Conservation (phyloP, 805 yeast genomes). For the Maudiozyma turicensis region DNA sequence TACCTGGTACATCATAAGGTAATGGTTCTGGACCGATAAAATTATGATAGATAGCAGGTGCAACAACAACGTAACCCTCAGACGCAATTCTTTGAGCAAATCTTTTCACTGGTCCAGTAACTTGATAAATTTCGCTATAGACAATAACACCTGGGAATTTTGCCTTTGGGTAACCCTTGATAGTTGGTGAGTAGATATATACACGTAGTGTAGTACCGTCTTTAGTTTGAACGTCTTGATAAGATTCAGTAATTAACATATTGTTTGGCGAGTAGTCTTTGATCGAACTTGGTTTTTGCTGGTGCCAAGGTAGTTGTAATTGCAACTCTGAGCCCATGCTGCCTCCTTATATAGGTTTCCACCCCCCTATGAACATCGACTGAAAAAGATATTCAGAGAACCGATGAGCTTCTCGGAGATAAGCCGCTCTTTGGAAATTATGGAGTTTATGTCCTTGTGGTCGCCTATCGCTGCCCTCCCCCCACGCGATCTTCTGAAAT, state of each 20-base stretch:
- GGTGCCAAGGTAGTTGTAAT: background rate
- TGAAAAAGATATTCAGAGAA: too few species aligned
- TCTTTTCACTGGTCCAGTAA: constrained; percentile 70
- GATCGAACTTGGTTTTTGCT: background rate
- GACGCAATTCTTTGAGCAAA: constrained; percentile 73
- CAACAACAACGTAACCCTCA: constrained; percentile 70
- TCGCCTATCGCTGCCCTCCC: too few species aligned
- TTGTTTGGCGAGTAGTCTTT: background rate
- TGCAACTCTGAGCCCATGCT: too few species aligned
- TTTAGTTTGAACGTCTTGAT: constrained; percentile 55
- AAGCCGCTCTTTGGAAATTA: too few species aligned
- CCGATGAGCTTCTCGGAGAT: too few species aligned
- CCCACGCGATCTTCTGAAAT: too few species aligned
- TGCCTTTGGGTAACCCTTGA: constrained; percentile 66
- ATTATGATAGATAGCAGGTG: constrained; percentile 73
- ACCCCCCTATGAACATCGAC: too few species aligned
- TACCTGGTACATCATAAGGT: constrained; percentile 62
- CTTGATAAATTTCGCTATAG: constrained; percentile 75
- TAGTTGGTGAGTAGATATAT: constrained; percentile 55
- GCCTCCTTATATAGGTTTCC: too few species aligned
- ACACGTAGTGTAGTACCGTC: constrained; percentile 59
- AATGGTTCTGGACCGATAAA: constrained; percentile 55
- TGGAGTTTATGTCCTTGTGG: too few species aligned
- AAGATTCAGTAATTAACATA: constrained; percentile 63
- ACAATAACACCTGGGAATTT: constrained; percentile 75